Base-by-base conservation (phyloP, 495 filamentous ascomycete species). In the Mycothermus thermophilus region DNA sequence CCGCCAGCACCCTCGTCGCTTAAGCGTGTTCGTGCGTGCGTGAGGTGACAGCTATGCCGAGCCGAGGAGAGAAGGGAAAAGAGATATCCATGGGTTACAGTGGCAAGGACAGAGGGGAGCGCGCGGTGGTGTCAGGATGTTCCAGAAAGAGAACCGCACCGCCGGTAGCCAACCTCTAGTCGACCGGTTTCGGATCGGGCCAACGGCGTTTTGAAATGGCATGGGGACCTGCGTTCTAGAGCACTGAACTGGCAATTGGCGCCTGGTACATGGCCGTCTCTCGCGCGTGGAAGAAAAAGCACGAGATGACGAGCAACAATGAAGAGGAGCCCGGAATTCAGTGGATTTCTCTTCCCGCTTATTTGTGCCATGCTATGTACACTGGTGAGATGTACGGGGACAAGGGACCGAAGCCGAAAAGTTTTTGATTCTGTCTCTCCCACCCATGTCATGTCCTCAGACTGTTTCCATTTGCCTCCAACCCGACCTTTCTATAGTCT, bases 1-100 rank as follows among this genome's bases (percentile, higher is more conserved):
- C 70, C 40, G 71, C 71, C 55, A 68, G 63, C 63, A 74, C 71
- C 54, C 60, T 74, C 47, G 71, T 82, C 54, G 64, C 76, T 57
- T 82, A 79, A 63, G 43, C 36, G 40, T n/a, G n/a, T n/a, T n/a
- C n/a, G n/a, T n/a, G n/a, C n/a, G n/a, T n/a, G n/a, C n/a, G n/a
- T n/a, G n/a, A n/a, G n/a, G n/a, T 31, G 15, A 18, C 14, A 22
- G 13, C 23, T 20, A 34, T 30, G 36, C 15, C 20, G 37, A 20
- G 45, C 35, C 32, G 43, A 35, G 46, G 37, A 26, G 31, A 38
- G 18, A 31, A 24, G 24, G 13, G 26, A n/a, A n/a, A n/a, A n/a
- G n/a, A n/a, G n/a, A n/a, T n/a, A n/a, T n/a, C n/a, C n/a, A n/a
- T n/a, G n/a, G n/a, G n/a, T n/a, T n/a, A n/a, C n/a, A n/a, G n/a